Evolutionary conservation across 139 green algal species (phyloP).

Genomic region (Chlorella sp.): DNA sequence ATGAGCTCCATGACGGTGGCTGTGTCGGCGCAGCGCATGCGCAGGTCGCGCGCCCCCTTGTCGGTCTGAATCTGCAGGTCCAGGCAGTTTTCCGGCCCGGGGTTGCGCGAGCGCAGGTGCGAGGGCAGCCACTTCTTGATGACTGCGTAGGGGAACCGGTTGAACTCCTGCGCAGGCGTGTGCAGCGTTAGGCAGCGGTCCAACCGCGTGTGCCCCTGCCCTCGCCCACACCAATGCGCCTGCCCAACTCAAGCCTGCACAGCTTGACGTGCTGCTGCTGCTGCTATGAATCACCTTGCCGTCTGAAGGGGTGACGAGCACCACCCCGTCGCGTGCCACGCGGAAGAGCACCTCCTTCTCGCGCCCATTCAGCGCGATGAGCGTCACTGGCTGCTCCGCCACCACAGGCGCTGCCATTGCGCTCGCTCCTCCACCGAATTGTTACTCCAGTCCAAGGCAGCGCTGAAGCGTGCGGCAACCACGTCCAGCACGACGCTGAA

Average conservation of each 20-base stretch:
- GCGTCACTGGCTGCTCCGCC: background rate
- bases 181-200: no score
- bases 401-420: no score
- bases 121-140: constrained; percentile 63
- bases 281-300: no score
- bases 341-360: background rate
- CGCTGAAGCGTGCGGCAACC: no score
- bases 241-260: background rate
- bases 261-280: no score
- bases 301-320: background rate
- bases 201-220: no score
- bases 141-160: constrained; percentile 46
- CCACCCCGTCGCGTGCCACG: background rate
- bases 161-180: constrained; percentile 34
- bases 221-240: no score
- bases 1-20: constrained; percentile 36
- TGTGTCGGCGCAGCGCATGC: constrained; percentile 27
- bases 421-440: no score
- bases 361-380: background rate
- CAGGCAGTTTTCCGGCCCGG: constrained; percentile 43
- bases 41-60: constrained; percentile 47
- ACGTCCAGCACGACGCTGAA: no score
- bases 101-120: constrained; percentile 42
- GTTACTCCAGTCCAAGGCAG: no score
- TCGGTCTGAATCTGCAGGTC: constrained; percentile 51